Base-by-base conservation (phyloP, 352 stramenopile species). In the Pythium phragmiticola region DNA sequence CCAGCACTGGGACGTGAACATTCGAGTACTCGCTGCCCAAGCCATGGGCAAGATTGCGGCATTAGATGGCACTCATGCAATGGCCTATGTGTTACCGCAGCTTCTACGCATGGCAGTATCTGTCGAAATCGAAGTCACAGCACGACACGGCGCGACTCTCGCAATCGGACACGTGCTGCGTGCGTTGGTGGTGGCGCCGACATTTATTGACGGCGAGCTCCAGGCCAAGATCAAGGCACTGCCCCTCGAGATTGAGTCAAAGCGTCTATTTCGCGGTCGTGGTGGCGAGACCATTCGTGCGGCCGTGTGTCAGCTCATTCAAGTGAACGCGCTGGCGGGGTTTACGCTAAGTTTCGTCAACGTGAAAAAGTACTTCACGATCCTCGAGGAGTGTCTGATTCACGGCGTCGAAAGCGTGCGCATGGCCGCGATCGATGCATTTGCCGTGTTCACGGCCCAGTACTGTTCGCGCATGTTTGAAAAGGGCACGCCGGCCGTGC, bases 231-330 rank as follows among this genome's bases (percentile, higher is more conserved):
- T 95, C 30, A 95, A 95, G 61, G 74, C 79, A 60, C 60, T 95
- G 39, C 75, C 82, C 4, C 77, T 93, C 41, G 85, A 87, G 26
- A 86, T 99, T 55, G 97, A 99, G 62, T 98, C 98, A 66, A 76
- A 80, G 7, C 84, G 96, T 8, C 71, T 99, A 7, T 99, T 99
- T 70, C 88, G 97, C 61, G 97, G 97, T 11, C 87, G 94, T 14
- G 97, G 97, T 42, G 96, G 97, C 17, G 96, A 99, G 66, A 89
- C 98, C 37, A 98, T 99, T 65, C 90, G 97, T 39, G 66, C 68
- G 14, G 96, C 96, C 33, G 88, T 97, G 46, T 99, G 97, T 70
- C 73, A 92, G 59, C 74, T 99, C 57, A 98, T 99, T 71, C 85
- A 98, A 78, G 93, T 89, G 39, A 88, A 98, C 30, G 57, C 75